Conservation (phyloP, 192 early-diverging fungal genomes). For the Ambispora gerdemannii region DNA sequence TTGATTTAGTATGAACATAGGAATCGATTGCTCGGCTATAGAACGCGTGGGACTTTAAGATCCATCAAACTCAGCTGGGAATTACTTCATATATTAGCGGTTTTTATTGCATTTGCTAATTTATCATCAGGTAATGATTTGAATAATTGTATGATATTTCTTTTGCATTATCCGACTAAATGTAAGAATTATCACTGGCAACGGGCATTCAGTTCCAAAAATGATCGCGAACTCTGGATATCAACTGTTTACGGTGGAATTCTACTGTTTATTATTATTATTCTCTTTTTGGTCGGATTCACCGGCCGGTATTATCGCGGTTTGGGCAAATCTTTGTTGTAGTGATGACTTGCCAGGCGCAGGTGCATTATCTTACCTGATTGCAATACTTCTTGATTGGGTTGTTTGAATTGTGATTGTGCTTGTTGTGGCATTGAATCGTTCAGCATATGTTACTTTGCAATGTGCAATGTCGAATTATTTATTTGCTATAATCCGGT, state of each 20-base stretch:
- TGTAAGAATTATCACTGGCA: constrained; percentile 50
- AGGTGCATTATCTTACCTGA: constrained; percentile 58
- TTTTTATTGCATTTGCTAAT: constrained; percentile 57
- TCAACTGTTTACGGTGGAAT: constrained; percentile 50
- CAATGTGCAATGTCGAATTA: constrained; percentile 57
- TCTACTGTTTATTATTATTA: constrained; percentile 49
- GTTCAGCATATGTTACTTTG: constrained; percentile 64
- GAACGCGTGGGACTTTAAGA: constrained; percentile 40
- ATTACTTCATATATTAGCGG: constrained; percentile 54
- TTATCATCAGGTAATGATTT: constrained; percentile 55
- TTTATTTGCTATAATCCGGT: constrained; percentile 30
- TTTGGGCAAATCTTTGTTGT: too few species aligned
- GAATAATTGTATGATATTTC: background rate
- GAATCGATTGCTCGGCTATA: constrained; percentile 40
- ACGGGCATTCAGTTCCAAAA: constrained; percentile 58
- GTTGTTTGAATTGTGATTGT: constrained; percentile 53
- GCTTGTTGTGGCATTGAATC: constrained; percentile 53
- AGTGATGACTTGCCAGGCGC: constrained; percentile 49
- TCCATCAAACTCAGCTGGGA: too few species aligned
- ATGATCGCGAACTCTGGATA: constrained; percentile 50
- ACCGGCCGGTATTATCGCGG: constrained; percentile 57
- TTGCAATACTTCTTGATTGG: constrained; percentile 52
- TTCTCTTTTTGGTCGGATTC: constrained; percentile 51
- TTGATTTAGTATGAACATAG: constrained; percentile 43
- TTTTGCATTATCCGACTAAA: background rate